Base-by-base conservation (phyloP, 331 rosid genomes). In the Pyracantha coccinea region DNA sequence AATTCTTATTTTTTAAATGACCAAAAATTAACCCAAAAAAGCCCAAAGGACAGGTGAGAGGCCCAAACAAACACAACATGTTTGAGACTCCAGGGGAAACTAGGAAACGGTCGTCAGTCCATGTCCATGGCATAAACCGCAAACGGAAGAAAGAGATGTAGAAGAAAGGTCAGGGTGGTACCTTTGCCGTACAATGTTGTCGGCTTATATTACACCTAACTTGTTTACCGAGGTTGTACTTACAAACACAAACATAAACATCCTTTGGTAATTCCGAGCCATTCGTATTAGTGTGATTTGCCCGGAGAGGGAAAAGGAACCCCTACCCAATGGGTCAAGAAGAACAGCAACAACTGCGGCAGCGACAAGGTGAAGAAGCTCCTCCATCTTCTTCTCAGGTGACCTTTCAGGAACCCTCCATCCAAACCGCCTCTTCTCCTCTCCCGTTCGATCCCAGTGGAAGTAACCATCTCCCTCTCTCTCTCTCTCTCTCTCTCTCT, bases 381-480 rank as follows among this genome's bases (percentile, higher is more conserved):
- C 52, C 79, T 31, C 77, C 78, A 15, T 23, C 79, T 31, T 75
- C 72, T 35, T 63, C 84, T 21, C 81, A 80, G 44, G 76, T 25
- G 77, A 33, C 76, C 35, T 32, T 65, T 41, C 71, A 53, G 27
- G 69, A 52, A 74, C 64, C 33, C 28, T 55, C 81, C 28, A 25
- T 81, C 57, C 82, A 53, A 52, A 27, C 80, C 44, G 54, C 72
- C 11, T 77, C 78, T 29, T 73, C 86, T 24, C 80, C 83, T 16
- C 88, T 90, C 8, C 76, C 86, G 8, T 91, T 91, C 63, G 98
- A 93, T 86, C 98, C 97, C 76, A 88, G 91, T 85, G 89, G 93
- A 75, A 91, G 97, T 93, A 85, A 32, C 15, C 71, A n/a, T 71
- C 72, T 20, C 45, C 65, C 21, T 31, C 6, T 23, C n/a, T 38